Percentiles rank a stretch among this genome's conserved stretches.
Evolutionary conservation across 2,329 filamentous ascomycete species (phyloP).

Genomic region (Dactylellina cionopaga): DNA sequence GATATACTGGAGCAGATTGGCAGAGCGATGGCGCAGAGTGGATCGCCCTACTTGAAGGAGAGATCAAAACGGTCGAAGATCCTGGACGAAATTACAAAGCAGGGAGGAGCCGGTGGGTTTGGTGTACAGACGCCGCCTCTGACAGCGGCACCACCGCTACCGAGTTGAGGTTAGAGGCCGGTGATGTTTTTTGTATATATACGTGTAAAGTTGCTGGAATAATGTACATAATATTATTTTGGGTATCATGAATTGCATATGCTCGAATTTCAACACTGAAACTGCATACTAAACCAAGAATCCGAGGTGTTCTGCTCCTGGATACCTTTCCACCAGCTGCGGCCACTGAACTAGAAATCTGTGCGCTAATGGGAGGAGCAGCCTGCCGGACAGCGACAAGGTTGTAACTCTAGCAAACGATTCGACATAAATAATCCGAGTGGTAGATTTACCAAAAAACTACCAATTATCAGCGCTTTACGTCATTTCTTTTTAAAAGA

Average conservation of each 20-base stretch:
- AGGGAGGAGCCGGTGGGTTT: slow-evolving; percentile 9
- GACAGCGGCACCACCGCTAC: neutral
- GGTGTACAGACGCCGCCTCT: neutral
- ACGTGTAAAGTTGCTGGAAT: slow-evolving; percentile 23
- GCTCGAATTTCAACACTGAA: neutral
- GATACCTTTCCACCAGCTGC: slow-evolving; percentile 53
- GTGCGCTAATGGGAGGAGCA: slow-evolving; percentile 67
- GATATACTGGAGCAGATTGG: slow-evolving; percentile 73
- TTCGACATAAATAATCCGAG: slow-evolving; percentile 86
- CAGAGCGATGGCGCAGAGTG: slow-evolving; percentile 69
- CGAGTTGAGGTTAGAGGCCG: slow-evolving; percentile 14
- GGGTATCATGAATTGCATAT: slow-evolving; percentile 39
- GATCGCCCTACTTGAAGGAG: slow-evolving; percentile 56
- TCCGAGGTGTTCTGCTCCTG: slow-evolving; percentile 55
- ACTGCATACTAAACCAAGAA: slow-evolving; percentile 54
- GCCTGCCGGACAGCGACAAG: slow-evolving; percentile 83
- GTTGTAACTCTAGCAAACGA: slow-evolving; percentile 87
- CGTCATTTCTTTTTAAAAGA: no score
- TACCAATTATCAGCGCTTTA: no score
- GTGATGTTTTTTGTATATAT: slow-evolving; percentile 38
- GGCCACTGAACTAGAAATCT: slow-evolving; percentile 58
- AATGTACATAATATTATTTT: slow-evolving; percentile 51
- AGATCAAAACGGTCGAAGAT: slow-evolving; percentile 18
- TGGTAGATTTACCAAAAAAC: slow-evolving; percentile 66
- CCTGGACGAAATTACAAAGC: slow-evolving; percentile 25